Conservation (phyloP, 495 filamentous ascomycete genomes). For the Xylaria cubensis region DNA sequence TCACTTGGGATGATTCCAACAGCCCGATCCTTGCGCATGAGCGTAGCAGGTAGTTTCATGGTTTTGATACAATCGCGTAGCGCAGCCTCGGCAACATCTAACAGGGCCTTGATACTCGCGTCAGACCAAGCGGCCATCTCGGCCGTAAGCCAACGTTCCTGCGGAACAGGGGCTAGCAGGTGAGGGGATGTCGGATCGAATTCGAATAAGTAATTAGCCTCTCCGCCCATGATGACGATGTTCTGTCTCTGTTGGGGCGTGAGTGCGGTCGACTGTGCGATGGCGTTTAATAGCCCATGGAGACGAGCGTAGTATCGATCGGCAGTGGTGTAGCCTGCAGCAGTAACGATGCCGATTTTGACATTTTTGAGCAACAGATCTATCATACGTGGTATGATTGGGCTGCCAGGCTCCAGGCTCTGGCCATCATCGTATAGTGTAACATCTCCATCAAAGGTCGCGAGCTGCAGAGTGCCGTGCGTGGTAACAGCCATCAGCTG, state of each 20-base stretch:
- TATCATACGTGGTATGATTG: conserved; percentile 80
- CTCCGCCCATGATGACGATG: conserved; percentile 85
- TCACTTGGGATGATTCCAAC: conserved; percentile 82
- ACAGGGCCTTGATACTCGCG: conserved; percentile 73
- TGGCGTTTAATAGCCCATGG: conserved; percentile 80
- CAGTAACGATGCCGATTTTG: conserved; percentile 93
- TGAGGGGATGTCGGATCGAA: conserved; percentile 64
- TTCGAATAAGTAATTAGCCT: conserved; percentile 86
- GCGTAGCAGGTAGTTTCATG: conserved; percentile 74
- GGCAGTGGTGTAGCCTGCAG: conserved; percentile 91
- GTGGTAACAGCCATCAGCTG: conserved; percentile 85
- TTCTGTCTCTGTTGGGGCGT: conserved; percentile 70
- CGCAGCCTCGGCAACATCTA: conserved; percentile 85
- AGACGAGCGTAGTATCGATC: conserved; percentile 83
- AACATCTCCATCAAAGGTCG: conserved; percentile 97
- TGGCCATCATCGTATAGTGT: conserved; percentile 95
- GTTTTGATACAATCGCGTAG: conserved; percentile 78
- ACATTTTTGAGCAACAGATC: conserved; percentile 64
- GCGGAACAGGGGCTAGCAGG: conserved; percentile 67
- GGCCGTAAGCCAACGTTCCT: conserved; percentile 77
- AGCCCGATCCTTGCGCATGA: conserved; percentile 90
- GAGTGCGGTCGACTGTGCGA: conserved; percentile 68
- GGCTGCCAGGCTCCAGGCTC: conserved; percentile 72
- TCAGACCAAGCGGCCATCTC: conserved; percentile 91
- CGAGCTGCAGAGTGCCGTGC: conserved; percentile 72